Percentiles rank a stretch among this genome's conserved stretches.
Evolutionary conservation across 2,329 filamentous ascomycete species (phyloP).

Genomic region (Diaporthe sp.): DNA sequence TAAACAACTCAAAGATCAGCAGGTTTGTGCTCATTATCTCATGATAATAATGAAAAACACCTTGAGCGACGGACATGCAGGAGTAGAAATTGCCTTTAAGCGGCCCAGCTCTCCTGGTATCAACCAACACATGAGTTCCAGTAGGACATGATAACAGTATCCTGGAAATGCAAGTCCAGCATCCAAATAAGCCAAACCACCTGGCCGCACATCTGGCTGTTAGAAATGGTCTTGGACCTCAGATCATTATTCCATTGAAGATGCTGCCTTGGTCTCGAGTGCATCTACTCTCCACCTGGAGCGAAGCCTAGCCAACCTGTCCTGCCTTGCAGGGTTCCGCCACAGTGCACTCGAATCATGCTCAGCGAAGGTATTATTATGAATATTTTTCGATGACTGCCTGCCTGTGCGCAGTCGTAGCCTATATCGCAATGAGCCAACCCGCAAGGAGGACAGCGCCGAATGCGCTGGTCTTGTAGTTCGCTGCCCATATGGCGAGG

Average conservation of each 20-base stretch:
- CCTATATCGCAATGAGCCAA: background rate
- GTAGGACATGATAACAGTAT: background rate
- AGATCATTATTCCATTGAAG: background rate
- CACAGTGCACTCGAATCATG: too few species aligned
- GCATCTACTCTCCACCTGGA: background rate
- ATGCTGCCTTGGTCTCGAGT: background rate
- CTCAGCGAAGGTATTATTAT: too few species aligned
- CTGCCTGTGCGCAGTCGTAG: background rate
- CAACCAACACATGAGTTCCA: too few species aligned
- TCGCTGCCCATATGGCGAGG: background rate
- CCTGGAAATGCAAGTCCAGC: background rate
- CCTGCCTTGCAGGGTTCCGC: background rate
- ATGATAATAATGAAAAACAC: too few species aligned
- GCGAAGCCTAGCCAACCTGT: background rate
- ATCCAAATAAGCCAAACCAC: background rate
- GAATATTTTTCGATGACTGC: background rate
- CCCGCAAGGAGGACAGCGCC: background rate
- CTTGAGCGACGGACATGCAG: too few species aligned
- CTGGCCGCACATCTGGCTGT: too few species aligned
- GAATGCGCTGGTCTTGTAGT: background rate
- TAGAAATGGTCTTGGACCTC: background rate
- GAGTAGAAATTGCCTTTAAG: too few species aligned
- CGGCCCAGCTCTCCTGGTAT: too few species aligned
- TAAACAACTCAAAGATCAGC: background rate
- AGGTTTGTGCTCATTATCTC: too few species aligned